phyloP scores from a whole-genome alignment of 2,329 filamentous ascomycete species.

The Scleromitrula shiraiana region DNA sequence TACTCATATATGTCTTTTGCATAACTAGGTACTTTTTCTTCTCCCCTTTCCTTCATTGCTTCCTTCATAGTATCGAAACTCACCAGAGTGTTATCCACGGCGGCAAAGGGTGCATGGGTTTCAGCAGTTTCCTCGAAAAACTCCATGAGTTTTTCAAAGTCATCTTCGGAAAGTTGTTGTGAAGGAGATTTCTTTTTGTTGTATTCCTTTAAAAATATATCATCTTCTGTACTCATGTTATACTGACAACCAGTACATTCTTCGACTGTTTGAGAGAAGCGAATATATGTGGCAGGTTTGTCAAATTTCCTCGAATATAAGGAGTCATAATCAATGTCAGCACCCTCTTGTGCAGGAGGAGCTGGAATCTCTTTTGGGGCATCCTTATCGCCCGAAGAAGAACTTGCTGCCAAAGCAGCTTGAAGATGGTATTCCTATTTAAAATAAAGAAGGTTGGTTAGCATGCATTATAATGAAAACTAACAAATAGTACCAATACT shows the following conservation, averaged over 20 bases:
- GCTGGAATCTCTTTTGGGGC: constrained; percentile 45
- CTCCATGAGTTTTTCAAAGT: constrained; percentile 91
- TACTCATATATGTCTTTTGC: constrained; percentile 81
- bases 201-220: constrained; percentile 72
- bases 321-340: constrained; percentile 72
- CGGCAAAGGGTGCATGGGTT: constrained; percentile 78
- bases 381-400: constrained; percentile 21
- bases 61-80: constrained; percentile 69
- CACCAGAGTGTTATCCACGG: constrained; percentile 81
- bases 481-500: too few relatives aligned
- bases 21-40: constrained; percentile 42
- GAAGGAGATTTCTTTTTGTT: constrained; percentile 63
- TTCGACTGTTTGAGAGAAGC: constrained; percentile 96
- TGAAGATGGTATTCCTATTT: constrained; percentile 32
- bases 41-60: constrained; percentile 44
- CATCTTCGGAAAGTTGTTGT: constrained; percentile 71
- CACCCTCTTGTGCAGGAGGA: constrained; percentile 53
- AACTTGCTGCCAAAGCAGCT: constrained; percentile 24
- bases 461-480: too few relatives aligned
- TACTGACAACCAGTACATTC: constrained; percentile 86
- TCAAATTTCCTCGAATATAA: constrained; percentile 74
- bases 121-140: constrained; percentile 85
- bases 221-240: constrained; percentile 90
- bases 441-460: too few relatives aligned
- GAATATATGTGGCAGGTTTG: constrained; percentile 88